Percentiles rank a stretch among this genome's conserved stretches.
Evolutionary conservation across 176 grass and related monocot species (phyloP).

Genomic region (Musa troglodytarum): DNA sequence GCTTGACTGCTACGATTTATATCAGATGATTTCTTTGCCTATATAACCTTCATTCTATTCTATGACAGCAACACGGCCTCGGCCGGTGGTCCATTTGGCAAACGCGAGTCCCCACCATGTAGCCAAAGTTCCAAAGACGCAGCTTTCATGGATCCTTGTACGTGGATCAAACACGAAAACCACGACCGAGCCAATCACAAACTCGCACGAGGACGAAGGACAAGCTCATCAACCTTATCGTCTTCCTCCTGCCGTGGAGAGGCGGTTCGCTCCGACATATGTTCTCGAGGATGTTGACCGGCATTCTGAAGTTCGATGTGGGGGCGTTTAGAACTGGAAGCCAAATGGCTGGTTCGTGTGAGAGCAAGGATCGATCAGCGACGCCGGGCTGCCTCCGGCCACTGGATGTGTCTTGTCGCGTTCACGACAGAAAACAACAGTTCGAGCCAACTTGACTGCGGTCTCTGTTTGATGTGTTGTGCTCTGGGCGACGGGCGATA

Average conservation of each 20-base stretch:
- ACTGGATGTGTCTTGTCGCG: background rate
- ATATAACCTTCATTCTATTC: no score
- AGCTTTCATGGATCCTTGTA: background rate
- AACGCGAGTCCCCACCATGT: background rate
- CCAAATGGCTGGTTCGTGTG: background rate
- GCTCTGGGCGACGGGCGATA: background rate
- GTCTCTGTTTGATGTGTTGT: background rate
- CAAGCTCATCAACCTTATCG: no score
- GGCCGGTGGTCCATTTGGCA: background rate
- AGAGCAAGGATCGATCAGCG: background rate
- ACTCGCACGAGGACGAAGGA: no score
- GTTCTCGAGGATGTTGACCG: no score
- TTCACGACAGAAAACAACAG: background rate
- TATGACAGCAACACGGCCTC: background rate
- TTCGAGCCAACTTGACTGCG: background rate
- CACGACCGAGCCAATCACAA: background rate
- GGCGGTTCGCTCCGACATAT: no score
- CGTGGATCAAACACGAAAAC: background rate
- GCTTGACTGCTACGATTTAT: no score
- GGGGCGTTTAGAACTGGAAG: background rate
- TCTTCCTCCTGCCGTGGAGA: no score
- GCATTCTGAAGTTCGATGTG: no score
- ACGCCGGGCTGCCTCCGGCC: background rate
- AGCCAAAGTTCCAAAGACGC: background rate
- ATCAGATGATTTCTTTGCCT: background rate